Evolutionary conservation across 2,329 filamentous ascomycete genomes (phyloP).

Genomic region (Calcarisporium arbuscula): DNA sequence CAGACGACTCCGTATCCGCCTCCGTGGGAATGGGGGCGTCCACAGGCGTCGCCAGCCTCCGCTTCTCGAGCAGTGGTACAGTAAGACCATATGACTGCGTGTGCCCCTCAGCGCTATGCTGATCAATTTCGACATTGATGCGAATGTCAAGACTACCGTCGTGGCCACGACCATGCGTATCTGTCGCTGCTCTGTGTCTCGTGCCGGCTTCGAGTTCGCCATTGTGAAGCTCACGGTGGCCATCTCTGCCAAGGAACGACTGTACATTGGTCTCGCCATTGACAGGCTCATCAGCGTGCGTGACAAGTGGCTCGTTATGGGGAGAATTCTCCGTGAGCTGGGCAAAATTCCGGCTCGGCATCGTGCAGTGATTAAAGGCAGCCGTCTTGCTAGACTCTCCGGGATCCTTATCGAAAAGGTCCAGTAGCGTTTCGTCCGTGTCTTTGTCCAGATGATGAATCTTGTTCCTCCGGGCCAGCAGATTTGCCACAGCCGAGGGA

Average conservation of each 20-base stretch:
- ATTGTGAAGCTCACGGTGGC: constrained; percentile 63
- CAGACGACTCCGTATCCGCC: no score
- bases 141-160: constrained; percentile 70
- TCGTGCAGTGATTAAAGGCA: constrained; percentile 75
- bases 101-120: constrained; percentile 71
- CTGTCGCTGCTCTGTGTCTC: constrained; percentile 63
- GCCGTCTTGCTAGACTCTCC: constrained; percentile 69
- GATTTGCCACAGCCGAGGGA: constrained; percentile 79
- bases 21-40: no score
- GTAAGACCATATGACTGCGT: constrained; percentile 81
- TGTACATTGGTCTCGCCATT: constrained; percentile 12
- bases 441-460: constrained; percentile 61
- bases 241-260: constrained; percentile 47
- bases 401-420: constrained; percentile 87
- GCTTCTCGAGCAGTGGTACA: constrained; percentile 67
- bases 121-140: constrained; percentile 81
- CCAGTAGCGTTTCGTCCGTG: constrained; percentile 89
- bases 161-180: constrained; percentile 46
- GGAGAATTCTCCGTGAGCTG: constrained; percentile 84
- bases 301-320: constrained; percentile 28
- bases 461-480: constrained; percentile 85
- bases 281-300: constrained; percentile 18
- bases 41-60: no score
- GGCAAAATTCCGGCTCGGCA: constrained; percentile 90
- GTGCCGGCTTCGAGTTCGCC: constrained; percentile 79